Conservation (phyloP, 2,329 filamentous ascomycete genomes). For the Aspergillus viridinutans region DNA sequence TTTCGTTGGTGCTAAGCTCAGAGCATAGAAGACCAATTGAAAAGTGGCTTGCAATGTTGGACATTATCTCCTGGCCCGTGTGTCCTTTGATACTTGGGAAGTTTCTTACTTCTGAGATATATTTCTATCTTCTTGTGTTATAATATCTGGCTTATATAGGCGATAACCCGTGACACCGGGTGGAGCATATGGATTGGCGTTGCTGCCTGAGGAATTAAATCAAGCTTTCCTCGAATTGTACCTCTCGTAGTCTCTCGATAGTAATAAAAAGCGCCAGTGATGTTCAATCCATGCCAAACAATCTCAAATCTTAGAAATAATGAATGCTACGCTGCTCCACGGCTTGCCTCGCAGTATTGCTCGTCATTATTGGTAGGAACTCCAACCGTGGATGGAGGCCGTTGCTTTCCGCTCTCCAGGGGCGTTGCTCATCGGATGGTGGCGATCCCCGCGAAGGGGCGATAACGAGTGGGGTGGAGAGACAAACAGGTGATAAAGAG, state of each 20-base stretch:
- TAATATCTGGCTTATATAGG: not conserved
- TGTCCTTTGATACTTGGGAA: not conserved
- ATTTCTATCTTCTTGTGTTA: not conserved
- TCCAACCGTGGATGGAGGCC: not conserved
- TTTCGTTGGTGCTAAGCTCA: conserved; percentile 47
- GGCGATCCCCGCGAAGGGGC: conserved; percentile 34
- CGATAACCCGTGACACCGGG: too few species aligned
- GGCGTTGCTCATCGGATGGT: conserved; percentile 25
- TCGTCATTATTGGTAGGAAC: not conserved
- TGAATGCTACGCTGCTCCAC: not conserved
- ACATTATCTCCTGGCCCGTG: not conserved
- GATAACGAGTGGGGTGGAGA: not conserved
- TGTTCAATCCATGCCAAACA: not conserved
- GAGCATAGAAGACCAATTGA: conserved; percentile 8
- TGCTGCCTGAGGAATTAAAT: not conserved
- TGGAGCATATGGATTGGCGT: not conserved
- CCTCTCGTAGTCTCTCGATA: too few species aligned
- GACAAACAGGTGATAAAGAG: not conserved
- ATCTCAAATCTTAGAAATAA: not conserved
- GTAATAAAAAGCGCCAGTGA: not conserved
- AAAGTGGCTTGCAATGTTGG: not conserved
- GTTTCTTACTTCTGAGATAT: not conserved
- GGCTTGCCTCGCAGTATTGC: not conserved
- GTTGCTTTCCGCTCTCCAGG: conserved; percentile 4
- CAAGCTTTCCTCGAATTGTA: not conserved